Evolutionary conservation across 768 basidiomycete genomes (phyloP).

Genomic region (Sporobolomyces roseus): DNA sequence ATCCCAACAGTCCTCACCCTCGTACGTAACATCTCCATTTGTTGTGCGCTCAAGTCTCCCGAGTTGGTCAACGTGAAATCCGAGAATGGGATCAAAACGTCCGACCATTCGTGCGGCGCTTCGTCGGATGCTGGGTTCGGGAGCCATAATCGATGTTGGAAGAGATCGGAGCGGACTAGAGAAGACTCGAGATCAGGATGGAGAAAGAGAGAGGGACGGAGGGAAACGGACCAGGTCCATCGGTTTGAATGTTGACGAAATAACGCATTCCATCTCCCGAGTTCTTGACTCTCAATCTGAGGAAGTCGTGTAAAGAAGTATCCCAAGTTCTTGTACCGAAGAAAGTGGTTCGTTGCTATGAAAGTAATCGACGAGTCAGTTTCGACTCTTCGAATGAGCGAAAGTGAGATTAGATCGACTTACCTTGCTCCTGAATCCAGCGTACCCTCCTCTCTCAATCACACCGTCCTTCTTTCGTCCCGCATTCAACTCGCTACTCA

Average conservation of each 20-base stretch:
- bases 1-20: slow-evolving; percentile 77
- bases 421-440: slow-evolving; percentile 83
- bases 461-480: slow-evolving; percentile 42
- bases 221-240: slow-evolving; percentile 54
- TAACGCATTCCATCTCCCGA: slow-evolving; percentile 64
- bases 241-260: slow-evolving; percentile 89
- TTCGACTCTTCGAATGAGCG: not conserved
- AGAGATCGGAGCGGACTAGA: slow-evolving; percentile 74
- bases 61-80: slow-evolving; percentile 54
- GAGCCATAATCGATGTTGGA: slow-evolving; percentile 89
- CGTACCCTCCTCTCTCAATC: slow-evolving; percentile 68
- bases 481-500: slow-evolving; percentile 61
- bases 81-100: slow-evolving; percentile 75
- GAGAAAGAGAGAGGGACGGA: not conserved
- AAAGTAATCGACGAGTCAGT: not conserved
- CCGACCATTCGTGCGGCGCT: slow-evolving; percentile 61
- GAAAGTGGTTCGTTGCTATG: slow-evolving; percentile 67
- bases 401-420: slow-evolving; percentile 22
- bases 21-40: slow-evolving; percentile 71
- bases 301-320: slow-evolving; percentile 71
- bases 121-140: slow-evolving; percentile 49
- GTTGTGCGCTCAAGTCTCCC: slow-evolving; percentile 55
- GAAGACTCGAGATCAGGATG: not conserved
- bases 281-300: slow-evolving; percentile 70
- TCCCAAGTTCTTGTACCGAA: slow-evolving; percentile 85